These are phyloP conservation scores for Aspergillus heteromorphus DNA, from an alignment of 495 filamentous ascomycete species.

Conservation along the genomic window DNA sequence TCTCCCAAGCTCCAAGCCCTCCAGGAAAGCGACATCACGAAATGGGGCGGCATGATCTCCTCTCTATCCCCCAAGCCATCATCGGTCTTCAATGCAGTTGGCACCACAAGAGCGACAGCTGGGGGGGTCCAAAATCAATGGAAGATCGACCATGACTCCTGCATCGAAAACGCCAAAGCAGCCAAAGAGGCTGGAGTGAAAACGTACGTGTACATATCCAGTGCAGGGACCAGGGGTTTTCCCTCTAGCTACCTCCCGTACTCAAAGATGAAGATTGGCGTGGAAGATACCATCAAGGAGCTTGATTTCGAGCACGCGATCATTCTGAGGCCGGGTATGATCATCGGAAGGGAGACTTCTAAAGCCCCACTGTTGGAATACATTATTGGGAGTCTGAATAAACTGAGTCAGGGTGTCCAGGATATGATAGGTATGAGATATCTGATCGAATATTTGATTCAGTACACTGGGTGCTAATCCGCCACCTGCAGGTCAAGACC, in stretches of 20 bases:
- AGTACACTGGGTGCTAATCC: conserved; percentile 1
- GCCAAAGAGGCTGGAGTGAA: conserved; percentile 46
- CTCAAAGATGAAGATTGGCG: conserved; percentile 35
- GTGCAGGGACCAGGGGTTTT: conserved; percentile 27
- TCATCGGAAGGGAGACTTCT: conserved; percentile 28
- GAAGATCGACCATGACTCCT: conserved; percentile 48
- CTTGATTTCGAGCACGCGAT: conserved; percentile 33
- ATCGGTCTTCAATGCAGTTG: conserved; percentile 45
- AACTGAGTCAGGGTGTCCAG: conserved; percentile 24
- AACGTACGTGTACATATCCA: conserved; percentile 46
- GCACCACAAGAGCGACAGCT: conserved; percentile 39
- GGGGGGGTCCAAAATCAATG: conserved; percentile 44
- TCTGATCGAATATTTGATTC: neutral
- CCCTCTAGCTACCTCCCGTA: conserved; percentile 25
- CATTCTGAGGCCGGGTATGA: conserved; percentile 35
- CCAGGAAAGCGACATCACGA: conserved; percentile 24
- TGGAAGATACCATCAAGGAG: conserved; percentile 36
- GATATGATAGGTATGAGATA: conserved; percentile 26
- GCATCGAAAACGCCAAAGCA: conserved; percentile 41
- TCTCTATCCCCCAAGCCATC: conserved; percentile 30
- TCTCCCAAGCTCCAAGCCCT: conserved; percentile 43
- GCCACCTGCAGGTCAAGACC: conserved; percentile 24
- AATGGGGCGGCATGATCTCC: conserved; percentile 30
- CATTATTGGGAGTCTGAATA: conserved; percentile 22
- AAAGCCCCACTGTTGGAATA: conserved; percentile 27